A percentile compares a stretch with the other conserved stretches of the same genome.
phyloP scores from a whole-genome alignment of 805 yeast species.

The Ogataea zsoltii region DNA sequence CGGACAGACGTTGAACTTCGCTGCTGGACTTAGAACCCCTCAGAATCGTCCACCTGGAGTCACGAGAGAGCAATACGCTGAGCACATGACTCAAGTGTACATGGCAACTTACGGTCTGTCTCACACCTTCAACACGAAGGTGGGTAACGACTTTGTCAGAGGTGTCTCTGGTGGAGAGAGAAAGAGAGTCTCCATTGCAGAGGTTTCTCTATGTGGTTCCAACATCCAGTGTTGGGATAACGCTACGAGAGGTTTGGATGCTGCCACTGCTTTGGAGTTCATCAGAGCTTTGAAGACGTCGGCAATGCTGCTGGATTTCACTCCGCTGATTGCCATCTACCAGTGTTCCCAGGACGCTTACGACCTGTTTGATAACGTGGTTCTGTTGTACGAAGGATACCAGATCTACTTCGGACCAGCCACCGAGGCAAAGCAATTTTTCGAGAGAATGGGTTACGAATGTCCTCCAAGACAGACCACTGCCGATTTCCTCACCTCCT shows the following conservation, averaged over 20 bases:
- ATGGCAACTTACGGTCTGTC: slow-evolving; percentile 35
- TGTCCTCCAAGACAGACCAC: slow-evolving; percentile 50
- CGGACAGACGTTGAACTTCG: slow-evolving; percentile 62
- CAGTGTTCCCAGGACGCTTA: slow-evolving; percentile 48
- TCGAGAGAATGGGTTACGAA: slow-evolving; percentile 45
- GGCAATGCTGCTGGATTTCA: slow-evolving; percentile 48
- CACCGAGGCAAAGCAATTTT: slow-evolving; percentile 38
- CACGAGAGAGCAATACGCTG: slow-evolving; percentile 54
- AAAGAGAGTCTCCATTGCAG: slow-evolving; percentile 65
- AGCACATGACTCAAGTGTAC: slow-evolving; percentile 47
- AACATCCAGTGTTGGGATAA: slow-evolving; percentile 63
- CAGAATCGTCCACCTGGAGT: slow-evolving; percentile 60
- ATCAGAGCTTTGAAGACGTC: slow-evolving; percentile 57
- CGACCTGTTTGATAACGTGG: slow-evolving; percentile 44
- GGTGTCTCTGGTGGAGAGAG: slow-evolving; percentile 73
- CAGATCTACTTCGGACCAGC: slow-evolving; percentile 44
- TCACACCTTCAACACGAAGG: slow-evolving; percentile 57
- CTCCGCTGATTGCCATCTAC: slow-evolving; percentile 53
- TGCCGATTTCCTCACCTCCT: slow-evolving; percentile 46
- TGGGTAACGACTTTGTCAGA: slow-evolving; percentile 62
- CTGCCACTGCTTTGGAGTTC: slow-evolving; percentile 70
- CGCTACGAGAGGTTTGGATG: slow-evolving; percentile 70
- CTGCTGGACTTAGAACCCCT: slow-evolving; percentile 64
- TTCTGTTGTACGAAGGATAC: slow-evolving; percentile 44
- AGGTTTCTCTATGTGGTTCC: slow-evolving; percentile 41